phyloP scores from a whole-genome alignment of 768 basidiomycete genomes.

The Lactarius hatsudake region DNA sequence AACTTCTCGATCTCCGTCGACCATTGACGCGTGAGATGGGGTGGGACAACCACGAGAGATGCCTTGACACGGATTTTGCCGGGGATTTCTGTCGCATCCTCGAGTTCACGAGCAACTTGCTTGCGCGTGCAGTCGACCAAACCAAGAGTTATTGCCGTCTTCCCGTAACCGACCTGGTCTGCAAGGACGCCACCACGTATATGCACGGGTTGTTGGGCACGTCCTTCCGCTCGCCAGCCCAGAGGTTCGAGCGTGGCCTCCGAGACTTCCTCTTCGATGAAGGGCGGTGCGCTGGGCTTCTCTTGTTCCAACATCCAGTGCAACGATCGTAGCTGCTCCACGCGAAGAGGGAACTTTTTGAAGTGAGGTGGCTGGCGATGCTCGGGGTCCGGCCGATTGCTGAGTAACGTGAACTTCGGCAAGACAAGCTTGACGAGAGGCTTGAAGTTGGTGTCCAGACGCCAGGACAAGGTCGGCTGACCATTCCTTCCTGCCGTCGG shows the following conservation, averaged over 20 bases:
- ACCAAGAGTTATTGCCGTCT: constrained; percentile 92
- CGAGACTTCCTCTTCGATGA: constrained; percentile 91
- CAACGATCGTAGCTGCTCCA: constrained; percentile 86
- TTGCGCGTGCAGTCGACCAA: constrained; percentile 73
- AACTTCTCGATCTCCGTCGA: constrained; percentile 83
- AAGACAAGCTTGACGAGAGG: constrained; percentile 57
- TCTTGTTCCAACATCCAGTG: constrained; percentile 93
- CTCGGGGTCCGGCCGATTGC: constrained; percentile 71
- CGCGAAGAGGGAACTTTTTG: constrained; percentile 59
- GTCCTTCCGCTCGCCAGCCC: constrained; percentile 94
- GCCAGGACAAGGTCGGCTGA: constrained; percentile 65
- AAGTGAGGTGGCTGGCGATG: constrained; percentile 80
- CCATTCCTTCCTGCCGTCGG: constrained; percentile 50
- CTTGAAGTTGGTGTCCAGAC: constrained; percentile 73
- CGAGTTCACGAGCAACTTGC: constrained; percentile 56
- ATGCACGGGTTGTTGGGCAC: constrained; percentile 70
- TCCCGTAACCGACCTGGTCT: constrained; percentile 96
- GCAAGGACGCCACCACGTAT: constrained; percentile 90
- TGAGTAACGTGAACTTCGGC: constrained; percentile 65
- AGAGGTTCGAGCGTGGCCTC: constrained; percentile 84
- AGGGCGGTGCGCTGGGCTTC: constrained; percentile 57
- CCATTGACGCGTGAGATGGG: constrained; percentile 91
- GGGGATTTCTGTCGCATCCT: constrained; percentile 42
- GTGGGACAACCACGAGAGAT: constrained; percentile 82
- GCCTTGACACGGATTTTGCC: constrained; percentile 79